phyloP scores from a whole-genome alignment of 139 green algal genomes.

The Monoraphidium neglectum region DNA sequence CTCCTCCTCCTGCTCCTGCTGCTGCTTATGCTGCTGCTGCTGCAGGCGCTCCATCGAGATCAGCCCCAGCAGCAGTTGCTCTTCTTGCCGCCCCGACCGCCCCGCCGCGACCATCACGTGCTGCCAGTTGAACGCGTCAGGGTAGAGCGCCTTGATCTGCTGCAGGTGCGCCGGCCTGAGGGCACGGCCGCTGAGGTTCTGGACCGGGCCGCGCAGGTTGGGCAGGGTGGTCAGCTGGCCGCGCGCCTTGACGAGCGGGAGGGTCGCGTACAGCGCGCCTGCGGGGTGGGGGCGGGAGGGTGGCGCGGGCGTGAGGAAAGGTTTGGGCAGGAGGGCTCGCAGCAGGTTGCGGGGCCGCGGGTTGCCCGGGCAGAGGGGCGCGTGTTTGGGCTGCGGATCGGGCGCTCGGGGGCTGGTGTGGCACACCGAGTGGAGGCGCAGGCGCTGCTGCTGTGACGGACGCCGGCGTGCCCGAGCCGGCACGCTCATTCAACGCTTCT shows the following conservation, averaged over 20 bases:
- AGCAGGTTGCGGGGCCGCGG: too few relatives aligned
- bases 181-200: slow-evolving; percentile 16
- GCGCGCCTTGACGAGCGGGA: slow-evolving; percentile 24
- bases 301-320: too few relatives aligned
- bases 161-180: slow-evolving; percentile 39
- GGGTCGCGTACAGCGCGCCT: slow-evolving; percentile 28
- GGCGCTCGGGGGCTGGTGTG: too few relatives aligned
- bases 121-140: slow-evolving; percentile 51
- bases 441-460: too few relatives aligned
- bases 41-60: background rate
- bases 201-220: slow-evolving; percentile 21
- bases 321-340: too few relatives aligned
- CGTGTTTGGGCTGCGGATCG: too few relatives aligned
- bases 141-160: slow-evolving; percentile 55
- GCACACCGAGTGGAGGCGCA: too few relatives aligned
- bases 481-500: too few relatives aligned
- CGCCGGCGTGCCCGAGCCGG: too few relatives aligned
- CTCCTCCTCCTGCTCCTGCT: background rate
- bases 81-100: slow-evolving; percentile 6
- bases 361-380: too few relatives aligned
- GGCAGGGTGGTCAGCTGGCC: slow-evolving; percentile 22
- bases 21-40: background rate
- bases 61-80: slow-evolving; percentile 23
- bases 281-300: background rate
- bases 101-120: slow-evolving; percentile 33